Conservation (phyloP, 176 grass and related monocot genomes). For the Carex myosuroides region DNA sequence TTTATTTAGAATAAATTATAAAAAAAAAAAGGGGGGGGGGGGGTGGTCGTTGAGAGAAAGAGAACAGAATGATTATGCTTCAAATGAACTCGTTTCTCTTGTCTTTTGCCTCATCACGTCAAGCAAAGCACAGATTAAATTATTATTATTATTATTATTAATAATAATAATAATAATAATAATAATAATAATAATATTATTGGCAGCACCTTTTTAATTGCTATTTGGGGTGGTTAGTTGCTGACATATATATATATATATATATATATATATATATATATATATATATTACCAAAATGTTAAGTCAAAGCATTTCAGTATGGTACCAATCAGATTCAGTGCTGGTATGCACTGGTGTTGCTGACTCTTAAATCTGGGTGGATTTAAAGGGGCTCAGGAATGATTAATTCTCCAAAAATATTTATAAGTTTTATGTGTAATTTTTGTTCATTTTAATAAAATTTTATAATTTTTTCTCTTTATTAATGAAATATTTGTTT, state of each 20-base stretch:
- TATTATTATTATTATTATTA: background rate
- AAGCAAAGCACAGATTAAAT: background rate
- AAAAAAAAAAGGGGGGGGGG: background rate
- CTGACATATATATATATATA: background rate
- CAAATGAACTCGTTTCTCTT: background rate
- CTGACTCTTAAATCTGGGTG: background rate
- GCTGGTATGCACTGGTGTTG: background rate
- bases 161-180: too few species aligned
- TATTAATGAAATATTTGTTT: too few species aligned
- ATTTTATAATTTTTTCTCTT: too few species aligned
- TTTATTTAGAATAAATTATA: background rate
- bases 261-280: too few species aligned
- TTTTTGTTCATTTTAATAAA: too few species aligned
- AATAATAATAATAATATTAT: background rate
- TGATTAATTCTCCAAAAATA: too few species aligned
- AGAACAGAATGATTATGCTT: conserved; percentile 1
- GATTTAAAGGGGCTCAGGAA: too few species aligned
- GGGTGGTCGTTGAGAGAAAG: background rate
- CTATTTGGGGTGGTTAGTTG: conserved; percentile 9
- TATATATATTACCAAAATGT: background rate
- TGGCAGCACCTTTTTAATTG: background rate
- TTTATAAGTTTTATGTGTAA: too few species aligned
- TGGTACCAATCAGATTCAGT: background rate
- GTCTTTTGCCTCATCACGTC: conserved; percentile 10
- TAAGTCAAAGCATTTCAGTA: conserved; percentile 12